Evolutionary conservation across 1,284 basidiomycete genomes (phyloP).

Genomic region (Neolentinus lepideus): DNA sequence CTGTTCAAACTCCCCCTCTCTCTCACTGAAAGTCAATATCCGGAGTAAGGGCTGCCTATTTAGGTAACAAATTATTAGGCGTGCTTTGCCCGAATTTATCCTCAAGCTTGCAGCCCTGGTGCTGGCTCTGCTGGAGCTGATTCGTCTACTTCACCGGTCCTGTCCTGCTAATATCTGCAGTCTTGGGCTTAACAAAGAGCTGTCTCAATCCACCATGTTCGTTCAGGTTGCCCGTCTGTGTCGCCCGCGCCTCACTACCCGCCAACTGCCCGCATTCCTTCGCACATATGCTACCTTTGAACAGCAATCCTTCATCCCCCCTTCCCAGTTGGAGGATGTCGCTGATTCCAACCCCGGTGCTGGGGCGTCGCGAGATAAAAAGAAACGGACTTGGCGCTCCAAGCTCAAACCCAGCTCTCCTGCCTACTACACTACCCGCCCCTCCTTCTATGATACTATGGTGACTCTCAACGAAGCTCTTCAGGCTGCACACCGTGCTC

Average conservation of each 20-base stretch:
- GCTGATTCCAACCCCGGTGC: background rate
- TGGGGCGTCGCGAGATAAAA: background rate
- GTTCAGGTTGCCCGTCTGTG: background rate
- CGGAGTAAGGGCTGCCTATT: too few species aligned
- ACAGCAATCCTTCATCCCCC: background rate
- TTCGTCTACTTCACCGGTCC: too few species aligned
- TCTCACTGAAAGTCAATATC: too few species aligned
- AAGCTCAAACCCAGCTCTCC: background rate
- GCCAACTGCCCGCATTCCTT: background rate
- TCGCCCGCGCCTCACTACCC: background rate
- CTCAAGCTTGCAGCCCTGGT: too few species aligned
- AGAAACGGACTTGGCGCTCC: background rate
- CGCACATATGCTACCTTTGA: background rate
- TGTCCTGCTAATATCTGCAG: too few species aligned
- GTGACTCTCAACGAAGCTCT: slow-evolving; percentile 1
- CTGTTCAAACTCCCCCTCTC: background rate
- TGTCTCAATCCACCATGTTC: background rate
- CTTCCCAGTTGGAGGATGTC: background rate
- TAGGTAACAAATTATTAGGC: too few species aligned
- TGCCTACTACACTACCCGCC: background rate
- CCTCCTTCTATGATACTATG: background rate
- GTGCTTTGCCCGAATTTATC: too few species aligned
- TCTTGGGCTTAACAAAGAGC: too few species aligned
- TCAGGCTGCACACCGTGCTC: slow-evolving; percentile 38
- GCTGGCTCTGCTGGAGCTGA: too few species aligned